Evolutionary conservation across 306 rosid genomes (phyloP), one percentile per base, ranked within the genome.

Genomic region (Cucumis melo): DNA sequence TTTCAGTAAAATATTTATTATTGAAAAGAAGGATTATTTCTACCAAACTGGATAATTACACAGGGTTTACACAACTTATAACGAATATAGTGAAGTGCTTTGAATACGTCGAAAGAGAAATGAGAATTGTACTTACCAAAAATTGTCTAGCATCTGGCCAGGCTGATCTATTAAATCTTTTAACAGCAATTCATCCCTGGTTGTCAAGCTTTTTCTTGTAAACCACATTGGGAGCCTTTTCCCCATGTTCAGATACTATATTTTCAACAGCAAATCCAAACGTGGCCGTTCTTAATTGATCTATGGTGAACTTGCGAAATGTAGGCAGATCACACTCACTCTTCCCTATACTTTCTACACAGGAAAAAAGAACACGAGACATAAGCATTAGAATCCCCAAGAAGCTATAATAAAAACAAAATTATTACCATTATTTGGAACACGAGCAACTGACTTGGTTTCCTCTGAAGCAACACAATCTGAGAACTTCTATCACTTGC

Each of bases 241-340:
- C 98, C 66, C 98, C 98, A 76, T 93, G 98, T 83, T 93, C 98
- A 54, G 98, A 93, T 84, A 93, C 98, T 72, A 93, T 91, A 83
- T 93, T 93, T 81, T 93, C 97, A 13, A 84, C 77, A 0, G 98
- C 86, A 83, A 93, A 93, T 57, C 97, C 98, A 61, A 94, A 91
- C 0, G 98, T 93, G 53, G 97, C 97, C 65, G 79, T 84, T 89
- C 85, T 84, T 72, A 93, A 92, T 83, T 91, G 94, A 80, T 90
- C 97, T 5, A 90, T 29, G 15, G 96, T 86, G 88, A 80, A 93
- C 77, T 87, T 95, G 32, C 78, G 91, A 81, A 93, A 93, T 46
- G 79, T 64, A 0, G 93, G 91, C 85, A 90, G 76, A 74, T 86
- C 90, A 85, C 83, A 88, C 62, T 90, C 96, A 64, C 58, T 68